Conservation (phyloP, 306 rosid genomes). For the Arachis stenosperma region DNA sequence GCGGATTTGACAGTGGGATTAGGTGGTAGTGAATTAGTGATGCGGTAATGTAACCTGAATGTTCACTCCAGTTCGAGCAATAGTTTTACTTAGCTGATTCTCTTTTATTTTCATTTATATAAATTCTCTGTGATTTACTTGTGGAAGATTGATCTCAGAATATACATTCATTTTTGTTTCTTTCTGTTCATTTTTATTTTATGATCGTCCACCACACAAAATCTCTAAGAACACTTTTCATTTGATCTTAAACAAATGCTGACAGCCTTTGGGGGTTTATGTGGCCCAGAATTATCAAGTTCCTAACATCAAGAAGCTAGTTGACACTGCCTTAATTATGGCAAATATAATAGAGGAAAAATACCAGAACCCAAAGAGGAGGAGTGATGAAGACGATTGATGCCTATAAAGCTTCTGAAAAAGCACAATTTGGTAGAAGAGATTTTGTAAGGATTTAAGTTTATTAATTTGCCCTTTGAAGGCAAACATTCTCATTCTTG, state of each 20-base stretch:
- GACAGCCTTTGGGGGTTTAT: conserved; percentile 63
- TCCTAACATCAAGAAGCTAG: conserved; percentile 73
- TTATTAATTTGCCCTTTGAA: not conserved
- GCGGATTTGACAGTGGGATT: not conserved
- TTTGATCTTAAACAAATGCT: conserved; percentile 22
- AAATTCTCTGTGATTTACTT: not conserved
- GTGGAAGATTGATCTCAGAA: not conserved
- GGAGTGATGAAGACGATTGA: conserved; percentile 44
- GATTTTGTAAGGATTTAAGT: not conserved
- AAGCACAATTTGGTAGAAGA: conserved; percentile 4
- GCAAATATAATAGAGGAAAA: conserved; percentile 63
- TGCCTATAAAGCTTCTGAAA: conserved; percentile 19
- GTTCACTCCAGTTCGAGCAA: not conserved
- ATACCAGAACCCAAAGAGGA: conserved; percentile 73
- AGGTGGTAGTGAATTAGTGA: not conserved
- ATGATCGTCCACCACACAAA: conserved; percentile 1
- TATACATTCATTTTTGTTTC: too few relatives aligned
- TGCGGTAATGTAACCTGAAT: not conserved
- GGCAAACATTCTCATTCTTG: conserved; percentile 18
- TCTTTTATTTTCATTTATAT: too few relatives aligned
- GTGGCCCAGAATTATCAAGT: conserved; percentile 85
- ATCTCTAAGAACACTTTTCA: not conserved
- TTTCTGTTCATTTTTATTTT: too few relatives aligned
- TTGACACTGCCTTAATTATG: conserved; percentile 60
- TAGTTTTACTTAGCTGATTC: not conserved